Base-by-base conservation (phyloP, 805 yeast genomes). In the Zygotorulaspora sp. region DNA sequence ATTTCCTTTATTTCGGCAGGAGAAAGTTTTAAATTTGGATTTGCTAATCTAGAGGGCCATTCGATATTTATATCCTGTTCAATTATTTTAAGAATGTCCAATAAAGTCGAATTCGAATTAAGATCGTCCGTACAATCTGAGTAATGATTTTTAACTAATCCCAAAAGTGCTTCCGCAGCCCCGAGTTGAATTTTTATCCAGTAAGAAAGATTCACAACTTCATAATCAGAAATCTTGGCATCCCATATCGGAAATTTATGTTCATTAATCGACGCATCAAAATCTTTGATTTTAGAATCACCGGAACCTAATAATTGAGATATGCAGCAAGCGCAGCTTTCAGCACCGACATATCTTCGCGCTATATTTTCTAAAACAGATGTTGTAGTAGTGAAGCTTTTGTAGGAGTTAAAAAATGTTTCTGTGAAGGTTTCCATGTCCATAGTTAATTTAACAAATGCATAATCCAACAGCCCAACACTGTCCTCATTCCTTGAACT, bases 181-280 rank as follows among this genome's bases (percentile, higher is more conserved):
- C 94, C 94, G 25, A 83, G 69, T 55, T 88, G 92, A 29, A 89
- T 83, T 53, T 80, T 85, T 8, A 83, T 78, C 30, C 85, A 78
- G 38, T 77, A 71, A 30, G 71, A 72, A 71, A 81, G 78, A 49
- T 81, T 83, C 22, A 82, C 68, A 3, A 72, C 72, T 0, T 71
- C 65, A 18, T 73, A 65, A 30, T 67, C 66, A 3, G 54, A 36
- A 7, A 63, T 45, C 12, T 44, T 61, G 2, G 56, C 44, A 23
- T 67, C 68, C 92, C 92, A 83, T 27, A 73, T 72, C 0, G 87
- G 88, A 49, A 75, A 75, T 4, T 44, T 52, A 29, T 64, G 65
- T 36, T 65, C 67, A 45, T 36, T 43, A 11, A 38, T 33, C 3
- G 42, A 12, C 13, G 26, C 38, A n/a, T 42, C 71, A 67, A 30